phyloP scores from a whole-genome alignment of 2,329 filamentous ascomycete genomes.

The Aurifilum marmelostoma region DNA sequence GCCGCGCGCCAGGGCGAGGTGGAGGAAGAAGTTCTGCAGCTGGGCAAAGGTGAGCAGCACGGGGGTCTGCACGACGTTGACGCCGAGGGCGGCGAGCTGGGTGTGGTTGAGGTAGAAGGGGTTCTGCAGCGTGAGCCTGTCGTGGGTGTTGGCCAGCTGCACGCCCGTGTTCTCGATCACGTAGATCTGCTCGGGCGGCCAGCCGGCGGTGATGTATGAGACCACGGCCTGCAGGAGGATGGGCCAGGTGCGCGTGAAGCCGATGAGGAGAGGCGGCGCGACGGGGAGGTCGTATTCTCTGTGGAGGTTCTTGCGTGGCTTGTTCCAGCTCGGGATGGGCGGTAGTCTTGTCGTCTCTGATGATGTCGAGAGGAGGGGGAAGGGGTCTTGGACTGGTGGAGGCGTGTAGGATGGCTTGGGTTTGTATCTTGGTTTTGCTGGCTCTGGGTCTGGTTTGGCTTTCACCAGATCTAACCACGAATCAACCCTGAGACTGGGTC shows the following conservation, averaged over 20 bases:
- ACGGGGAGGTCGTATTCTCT: conserved; percentile 43
- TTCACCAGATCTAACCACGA: conserved; percentile 8
- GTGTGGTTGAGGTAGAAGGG: conserved; percentile 60
- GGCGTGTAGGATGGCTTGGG: conserved; percentile 33
- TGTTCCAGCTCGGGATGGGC: conserved; percentile 50
- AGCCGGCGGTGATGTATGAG: conserved; percentile 61
- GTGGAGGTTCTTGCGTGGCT: conserved; percentile 43
- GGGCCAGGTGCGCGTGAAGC: conserved; percentile 61
- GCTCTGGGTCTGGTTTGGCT: background rate
- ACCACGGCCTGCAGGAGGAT: conserved; percentile 59
- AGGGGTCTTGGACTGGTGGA: conserved; percentile 46
- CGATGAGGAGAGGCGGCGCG: conserved; percentile 57
- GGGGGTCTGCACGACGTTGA: conserved; percentile 51
- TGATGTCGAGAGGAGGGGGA: conserved; percentile 43
- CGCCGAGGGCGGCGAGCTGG: conserved; percentile 50
- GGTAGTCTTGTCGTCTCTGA: conserved; percentile 36
- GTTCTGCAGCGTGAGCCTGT: conserved; percentile 54
- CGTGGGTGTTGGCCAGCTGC: conserved; percentile 55
- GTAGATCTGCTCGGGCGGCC: conserved; percentile 60
- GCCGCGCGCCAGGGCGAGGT: conserved; percentile 44
- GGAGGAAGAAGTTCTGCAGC: conserved; percentile 57
- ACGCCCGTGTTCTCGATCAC: conserved; percentile 63
- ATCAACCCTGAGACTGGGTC: conserved; percentile 2
- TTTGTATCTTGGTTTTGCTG: conserved; percentile 32
- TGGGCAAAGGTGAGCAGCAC: conserved; percentile 57